A percentile compares a stretch with the other conserved stretches of the same genome.
Evolutionary conservation across 139 green algal genomes (phyloP).

Genomic region (Trebouxia sp.): DNA sequence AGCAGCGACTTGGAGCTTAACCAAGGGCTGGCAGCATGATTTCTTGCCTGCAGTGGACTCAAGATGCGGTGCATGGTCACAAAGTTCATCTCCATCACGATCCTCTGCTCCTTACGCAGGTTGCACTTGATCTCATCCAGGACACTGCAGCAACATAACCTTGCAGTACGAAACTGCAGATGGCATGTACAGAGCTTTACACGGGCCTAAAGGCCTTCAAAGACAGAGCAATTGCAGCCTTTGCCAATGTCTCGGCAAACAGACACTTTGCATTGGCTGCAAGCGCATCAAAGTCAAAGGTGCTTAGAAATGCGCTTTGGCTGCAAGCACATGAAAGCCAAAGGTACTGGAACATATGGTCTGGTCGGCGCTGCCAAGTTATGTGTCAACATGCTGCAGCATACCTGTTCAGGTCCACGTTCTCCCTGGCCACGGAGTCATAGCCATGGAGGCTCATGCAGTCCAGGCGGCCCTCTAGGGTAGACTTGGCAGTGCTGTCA

Average conservation of each 20-base stretch:
- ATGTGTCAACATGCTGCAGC: no score
- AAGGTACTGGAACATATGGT: no score
- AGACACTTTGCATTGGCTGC: no score
- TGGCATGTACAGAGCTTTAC: no score
- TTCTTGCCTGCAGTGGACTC: slow-evolving; percentile 31
- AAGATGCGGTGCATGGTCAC: slow-evolving; percentile 30
- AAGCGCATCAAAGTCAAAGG: no score
- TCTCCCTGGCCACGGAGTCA: not conserved
- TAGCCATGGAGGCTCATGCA: slow-evolving; percentile 36
- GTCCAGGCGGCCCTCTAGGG: slow-evolving; percentile 32
- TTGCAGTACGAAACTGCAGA: not conserved
- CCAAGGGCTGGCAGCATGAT: not conserved
- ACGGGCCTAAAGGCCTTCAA: no score
- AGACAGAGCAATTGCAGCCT: no score
- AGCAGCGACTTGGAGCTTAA: not conserved
- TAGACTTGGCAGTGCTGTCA: not conserved
- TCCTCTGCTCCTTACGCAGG: slow-evolving; percentile 39
- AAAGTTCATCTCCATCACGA: slow-evolving; percentile 33
- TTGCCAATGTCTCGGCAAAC: no score
- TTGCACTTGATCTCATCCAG: slow-evolving; percentile 42
- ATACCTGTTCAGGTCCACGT: slow-evolving; percentile 28
- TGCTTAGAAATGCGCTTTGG: no score
- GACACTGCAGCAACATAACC: not conserved
- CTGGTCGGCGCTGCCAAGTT: no score
- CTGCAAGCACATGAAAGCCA: no score